A percentile compares a stretch with the other conserved stretches of the same genome.
Evolutionary conservation across 257 asterid species (phyloP).

Genomic region (Solanum pennellii): DNA sequence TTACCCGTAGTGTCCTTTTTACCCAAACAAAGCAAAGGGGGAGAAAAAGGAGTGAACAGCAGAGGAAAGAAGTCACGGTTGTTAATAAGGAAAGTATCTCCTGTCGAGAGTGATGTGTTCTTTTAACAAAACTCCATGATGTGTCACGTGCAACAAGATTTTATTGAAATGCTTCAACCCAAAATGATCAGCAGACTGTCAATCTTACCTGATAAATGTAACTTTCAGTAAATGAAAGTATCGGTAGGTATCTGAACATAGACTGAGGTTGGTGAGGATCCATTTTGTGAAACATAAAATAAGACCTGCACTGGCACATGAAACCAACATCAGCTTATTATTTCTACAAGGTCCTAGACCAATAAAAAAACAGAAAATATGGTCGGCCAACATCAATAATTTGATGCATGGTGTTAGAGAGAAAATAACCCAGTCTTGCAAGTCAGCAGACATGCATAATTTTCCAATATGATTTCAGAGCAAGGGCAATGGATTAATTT

Average conservation of each 20-base stretch:
- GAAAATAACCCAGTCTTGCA: background rate
- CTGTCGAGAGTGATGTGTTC: background rate
- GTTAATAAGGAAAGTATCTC: background rate
- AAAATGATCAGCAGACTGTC: background rate
- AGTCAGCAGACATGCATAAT: background rate
- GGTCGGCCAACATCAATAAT: background rate
- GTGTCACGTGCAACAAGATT: background rate
- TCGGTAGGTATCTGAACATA: constrained; percentile 67
- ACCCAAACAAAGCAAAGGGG: background rate
- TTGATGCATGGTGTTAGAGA: background rate
- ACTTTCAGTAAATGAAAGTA: constrained; percentile 87
- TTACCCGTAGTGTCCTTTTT: background rate
- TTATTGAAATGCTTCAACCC: background rate
- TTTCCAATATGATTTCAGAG: background rate
- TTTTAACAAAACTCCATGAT: background rate
- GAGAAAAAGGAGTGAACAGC: background rate
- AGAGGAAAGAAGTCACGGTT: background rate
- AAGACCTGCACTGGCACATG: constrained; percentile 72
- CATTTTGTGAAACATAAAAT: constrained; percentile 83
- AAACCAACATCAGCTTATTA: background rate
- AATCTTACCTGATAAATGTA: constrained; percentile 73
- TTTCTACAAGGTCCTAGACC: background rate
- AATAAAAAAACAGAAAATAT: background rate
- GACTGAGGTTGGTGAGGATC: constrained; percentile 50
- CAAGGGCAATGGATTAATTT: background rate